These are phyloP conservation scores for Diaporthe citriasiana DNA, from an alignment of 2,329 filamentous ascomycete species.

Conservation along the genomic window DNA sequence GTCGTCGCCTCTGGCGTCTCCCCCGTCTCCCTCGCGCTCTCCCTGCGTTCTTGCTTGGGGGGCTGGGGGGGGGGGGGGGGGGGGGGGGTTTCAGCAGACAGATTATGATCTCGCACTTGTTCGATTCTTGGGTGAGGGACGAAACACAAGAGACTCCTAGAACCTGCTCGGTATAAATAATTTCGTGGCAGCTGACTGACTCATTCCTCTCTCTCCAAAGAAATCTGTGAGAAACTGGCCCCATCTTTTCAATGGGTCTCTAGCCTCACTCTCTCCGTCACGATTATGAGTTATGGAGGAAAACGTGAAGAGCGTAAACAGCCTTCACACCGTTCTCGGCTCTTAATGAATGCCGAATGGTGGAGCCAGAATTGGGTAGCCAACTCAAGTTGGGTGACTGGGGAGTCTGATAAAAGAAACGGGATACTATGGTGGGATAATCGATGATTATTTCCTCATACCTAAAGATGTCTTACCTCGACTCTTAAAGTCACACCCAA, in stretches of 20 bases:
- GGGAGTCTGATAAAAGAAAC: too few relatives aligned
- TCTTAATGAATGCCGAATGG: neutral
- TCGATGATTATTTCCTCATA: too few relatives aligned
- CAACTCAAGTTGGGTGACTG: too few relatives aligned
- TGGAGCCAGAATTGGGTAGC: too few relatives aligned
- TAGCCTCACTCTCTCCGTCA: neutral
- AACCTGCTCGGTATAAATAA: neutral
- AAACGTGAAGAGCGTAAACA: neutral
- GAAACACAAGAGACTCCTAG: neutral
- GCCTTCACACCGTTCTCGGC: neutral
- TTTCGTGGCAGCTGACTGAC: neutral
- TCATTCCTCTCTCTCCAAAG: neutral
- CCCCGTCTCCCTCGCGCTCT: too few relatives aligned
- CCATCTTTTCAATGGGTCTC: neutral
- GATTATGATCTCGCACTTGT: neutral
- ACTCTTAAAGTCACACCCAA: too few relatives aligned
- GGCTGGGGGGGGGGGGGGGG: too few relatives aligned
- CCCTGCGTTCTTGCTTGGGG: too few relatives aligned
- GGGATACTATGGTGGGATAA: too few relatives aligned
- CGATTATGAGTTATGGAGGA: neutral
- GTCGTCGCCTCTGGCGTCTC: too few relatives aligned
- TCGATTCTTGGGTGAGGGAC: neutral
- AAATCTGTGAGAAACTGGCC: neutral
- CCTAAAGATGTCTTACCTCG: too few relatives aligned
- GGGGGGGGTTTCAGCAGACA: neutral